Evolutionary conservation across 768 basidiomycete species (phyloP), one percentile per base, ranked within the genome.

Genomic region (Clavulina sp.): DNA sequence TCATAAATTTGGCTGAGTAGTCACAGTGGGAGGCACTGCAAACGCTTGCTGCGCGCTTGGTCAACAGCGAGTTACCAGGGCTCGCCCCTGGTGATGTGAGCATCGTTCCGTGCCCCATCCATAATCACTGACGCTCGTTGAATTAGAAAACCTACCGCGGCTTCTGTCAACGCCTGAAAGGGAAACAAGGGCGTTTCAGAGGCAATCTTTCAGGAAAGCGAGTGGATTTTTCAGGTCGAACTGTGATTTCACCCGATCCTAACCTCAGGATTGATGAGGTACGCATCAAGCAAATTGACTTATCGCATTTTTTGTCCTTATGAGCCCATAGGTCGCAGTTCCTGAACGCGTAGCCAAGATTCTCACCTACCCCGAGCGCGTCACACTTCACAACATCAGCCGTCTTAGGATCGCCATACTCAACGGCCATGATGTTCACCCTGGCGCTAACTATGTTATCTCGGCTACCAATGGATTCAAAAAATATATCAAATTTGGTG

Each of bases 21-120:
- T 92, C 91, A 75, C 81, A 93, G 76, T 99, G 95, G 95, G 95
- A 97, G 59, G 89, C 93, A 57, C 72, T 99, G 1, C 89, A 95
- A 60, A 73, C 92, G 47, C 82, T 83, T 16, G 87, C 97, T 24
- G 95, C 95, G 0, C 83, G 97, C 76, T 99, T 97, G 65, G 82
- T 99, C 69, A 97, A 97, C 68, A 93, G 93, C 2, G 92, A 96
- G 62, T 71, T 89, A 9, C 95, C 95, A 13, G 95, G 95, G 40
- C 80, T 97, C 7, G 84, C 84, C 1, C 79, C 83, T 2, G 80
- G 84, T 63, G 75, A 78, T 19, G 66, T 65, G 46, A 51, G 62
- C 24, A 3, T 29, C 31, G 48, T 29, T 48, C 5, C 24, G 21
- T 30, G n/a, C 4, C 16, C 28, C 4, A 31, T 4, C 26, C 4